phyloP scores from a whole-genome alignment of 352 stramenopile genomes.

The Elongisporangium anandrum region DNA sequence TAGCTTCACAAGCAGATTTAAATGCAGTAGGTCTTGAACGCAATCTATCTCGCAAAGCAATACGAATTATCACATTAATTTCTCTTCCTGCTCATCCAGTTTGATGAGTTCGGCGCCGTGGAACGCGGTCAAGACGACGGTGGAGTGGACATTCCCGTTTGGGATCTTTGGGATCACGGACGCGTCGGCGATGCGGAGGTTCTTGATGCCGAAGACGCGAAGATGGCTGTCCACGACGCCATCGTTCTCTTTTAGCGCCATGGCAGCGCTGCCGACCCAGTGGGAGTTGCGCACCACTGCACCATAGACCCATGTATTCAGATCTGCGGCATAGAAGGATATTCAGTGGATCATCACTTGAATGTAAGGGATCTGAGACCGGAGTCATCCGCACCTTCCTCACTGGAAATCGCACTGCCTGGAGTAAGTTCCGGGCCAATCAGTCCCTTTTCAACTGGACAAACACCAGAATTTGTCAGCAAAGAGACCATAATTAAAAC shows the following conservation, averaged over 20 bases:
- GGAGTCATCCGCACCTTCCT: conserved; percentile 23
- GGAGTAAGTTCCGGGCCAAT: conserved; percentile 39
- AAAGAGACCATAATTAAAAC: not conserved
- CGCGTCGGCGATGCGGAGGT: conserved; percentile 59
- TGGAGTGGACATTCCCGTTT: conserved; percentile 74
- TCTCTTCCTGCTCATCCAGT: conserved; percentile 11
- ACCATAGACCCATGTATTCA: conserved; percentile 61
- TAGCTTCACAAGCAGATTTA: too few relatives aligned
- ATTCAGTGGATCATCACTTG: not conserved
- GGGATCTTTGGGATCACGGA: conserved; percentile 67
- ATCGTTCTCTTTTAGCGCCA: conserved; percentile 37
- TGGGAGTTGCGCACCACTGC: conserved; percentile 81
- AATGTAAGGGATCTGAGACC: not conserved
- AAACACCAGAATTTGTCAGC: not conserved
- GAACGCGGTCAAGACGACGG: conserved; percentile 63
- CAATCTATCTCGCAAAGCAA: too few relatives aligned
- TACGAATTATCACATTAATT: not conserved
- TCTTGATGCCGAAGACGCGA: conserved; percentile 54
- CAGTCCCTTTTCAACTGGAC: conserved; percentile 30
- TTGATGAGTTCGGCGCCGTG: conserved; percentile 41
- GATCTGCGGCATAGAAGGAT: conserved; percentile 11
- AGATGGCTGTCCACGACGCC: conserved; percentile 57
- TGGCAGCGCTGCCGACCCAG: conserved; percentile 78
- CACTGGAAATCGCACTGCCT: conserved; percentile 17
- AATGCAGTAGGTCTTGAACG: too few relatives aligned